phyloP scores from a whole-genome alignment of 129 eudicot genomes.

The Artemisia annua region DNA sequence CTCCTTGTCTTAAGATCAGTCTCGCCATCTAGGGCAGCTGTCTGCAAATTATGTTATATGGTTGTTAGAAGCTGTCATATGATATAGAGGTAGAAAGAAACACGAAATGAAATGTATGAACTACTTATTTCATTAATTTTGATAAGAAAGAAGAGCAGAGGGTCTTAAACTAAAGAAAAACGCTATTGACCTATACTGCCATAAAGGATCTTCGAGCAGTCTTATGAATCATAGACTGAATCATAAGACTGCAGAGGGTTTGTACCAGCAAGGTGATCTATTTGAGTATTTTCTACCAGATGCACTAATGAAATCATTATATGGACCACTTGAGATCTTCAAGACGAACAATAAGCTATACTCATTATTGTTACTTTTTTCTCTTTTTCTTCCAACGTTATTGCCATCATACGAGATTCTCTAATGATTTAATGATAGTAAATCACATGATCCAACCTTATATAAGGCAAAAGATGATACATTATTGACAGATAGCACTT shows the following conservation, averaged over 20 bases:
- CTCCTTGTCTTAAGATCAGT: slow-evolving; percentile 94
- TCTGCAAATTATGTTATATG: slow-evolving; percentile 47
- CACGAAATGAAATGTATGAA: not conserved
- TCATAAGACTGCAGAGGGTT: not conserved
- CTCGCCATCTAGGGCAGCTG: slow-evolving; percentile 97
- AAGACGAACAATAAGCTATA: too few relatives aligned
- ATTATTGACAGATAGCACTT: too few relatives aligned
- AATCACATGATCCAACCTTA: too few relatives aligned
- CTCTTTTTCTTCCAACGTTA: too few relatives aligned
- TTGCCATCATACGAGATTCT: too few relatives aligned
- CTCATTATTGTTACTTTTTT: too few relatives aligned
- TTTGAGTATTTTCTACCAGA: not conserved
- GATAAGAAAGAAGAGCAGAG: not conserved
- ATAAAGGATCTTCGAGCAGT: not conserved
- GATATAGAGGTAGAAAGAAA: not conserved
- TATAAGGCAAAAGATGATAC: too few relatives aligned
- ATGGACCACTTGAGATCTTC: not conserved
- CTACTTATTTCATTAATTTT: slow-evolving; percentile 1
- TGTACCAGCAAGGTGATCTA: not conserved
- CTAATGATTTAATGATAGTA: too few relatives aligned
- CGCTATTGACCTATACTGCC: slow-evolving; percentile 4
- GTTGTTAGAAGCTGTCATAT: slow-evolving; percentile 2
- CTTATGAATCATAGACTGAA: too few relatives aligned
- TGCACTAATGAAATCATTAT: not conserved
- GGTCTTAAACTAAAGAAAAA: slow-evolving; percentile 1